Conservation (phyloP, 306 rosid species). For the Prunus padus region DNA sequence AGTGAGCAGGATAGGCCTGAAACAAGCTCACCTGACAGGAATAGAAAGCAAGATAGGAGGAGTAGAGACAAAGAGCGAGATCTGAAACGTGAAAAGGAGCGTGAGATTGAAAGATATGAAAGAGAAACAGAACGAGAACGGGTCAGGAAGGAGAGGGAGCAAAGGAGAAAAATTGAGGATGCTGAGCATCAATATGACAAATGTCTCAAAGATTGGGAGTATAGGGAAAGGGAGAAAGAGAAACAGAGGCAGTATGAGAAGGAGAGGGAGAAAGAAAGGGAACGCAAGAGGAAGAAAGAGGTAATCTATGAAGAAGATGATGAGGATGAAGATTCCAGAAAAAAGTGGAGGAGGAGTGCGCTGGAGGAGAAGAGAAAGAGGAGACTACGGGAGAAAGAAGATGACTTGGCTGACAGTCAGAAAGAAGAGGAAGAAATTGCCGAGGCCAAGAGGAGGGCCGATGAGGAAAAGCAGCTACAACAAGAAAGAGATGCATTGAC, state of each 20-base stretch:
- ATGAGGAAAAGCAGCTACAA: slow-evolving; percentile 68
- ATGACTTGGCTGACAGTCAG: slow-evolving; percentile 70
- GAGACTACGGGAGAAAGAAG: slow-evolving; percentile 85
- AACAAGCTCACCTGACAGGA: slow-evolving; percentile 74
- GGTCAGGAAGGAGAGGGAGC: slow-evolving; percentile 91
- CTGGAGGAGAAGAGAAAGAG: slow-evolving; percentile 91
- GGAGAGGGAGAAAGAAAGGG: slow-evolving; percentile 93
- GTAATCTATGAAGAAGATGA: slow-evolving; percentile 87
- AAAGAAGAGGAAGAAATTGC: slow-evolving; percentile 90
- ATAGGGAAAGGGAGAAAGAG: slow-evolving; percentile 91
- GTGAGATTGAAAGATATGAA: slow-evolving; percentile 94
- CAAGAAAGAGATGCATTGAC: slow-evolving; percentile 58
- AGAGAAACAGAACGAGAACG: slow-evolving; percentile 98
- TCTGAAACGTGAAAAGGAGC: slow-evolving; percentile 83
- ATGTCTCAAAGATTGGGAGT: slow-evolving; percentile 92
- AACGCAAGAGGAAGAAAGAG: slow-evolving; percentile 88
- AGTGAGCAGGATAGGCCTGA: slow-evolving; percentile 78
- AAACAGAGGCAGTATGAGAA: slow-evolving; percentile 90
- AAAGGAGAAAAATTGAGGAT: slow-evolving; percentile 81
- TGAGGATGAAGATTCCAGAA: slow-evolving; percentile 92
- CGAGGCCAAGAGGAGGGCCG: slow-evolving; percentile 73
- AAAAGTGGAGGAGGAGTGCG: slow-evolving; percentile 85
- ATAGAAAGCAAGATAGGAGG: slow-evolving; percentile 77
- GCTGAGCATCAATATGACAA: slow-evolving; percentile 87
- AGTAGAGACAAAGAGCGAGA: slow-evolving; percentile 90